Evolutionary conservation across 805 yeast species (phyloP), one percentile per base, ranked within the genome.

Genomic region (Candida boleticola): DNA sequence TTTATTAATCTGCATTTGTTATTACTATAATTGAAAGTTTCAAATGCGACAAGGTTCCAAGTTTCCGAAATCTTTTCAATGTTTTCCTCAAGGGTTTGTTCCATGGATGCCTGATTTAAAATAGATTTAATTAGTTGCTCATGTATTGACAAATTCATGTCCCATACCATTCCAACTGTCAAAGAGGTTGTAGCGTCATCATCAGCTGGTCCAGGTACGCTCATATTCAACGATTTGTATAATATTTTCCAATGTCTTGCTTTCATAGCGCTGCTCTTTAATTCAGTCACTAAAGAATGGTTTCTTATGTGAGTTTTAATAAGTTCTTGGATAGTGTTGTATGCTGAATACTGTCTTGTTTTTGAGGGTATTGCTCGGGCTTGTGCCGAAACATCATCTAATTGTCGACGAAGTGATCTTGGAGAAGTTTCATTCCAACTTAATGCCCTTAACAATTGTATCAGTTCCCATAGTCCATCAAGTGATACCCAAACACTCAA

Each of bases 71-170:
- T 77, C 2, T 61, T 53, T 1, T 50, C 51, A 5, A 92, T 55
- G 3, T 82, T 75, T 9, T 73, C 77, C 40, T 84, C 86, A 2
- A 92, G 64, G 0, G 77, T 67, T 44, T 75, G 70, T 54, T 92
- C 97, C 2, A 87, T 84, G 45, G 77, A 78, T 0, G 97, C 97
- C 43, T 74, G 77, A 1, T 70, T 68, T 2, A 87, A 50, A 0
- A 84, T 59, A 0, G 73, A 60, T 30, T 71, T 73, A 5, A 90
- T 63, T 0, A 55, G 45, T 1, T 49, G 48, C 35, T 75, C 78
- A 56, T 85, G 74, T 2, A 63, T 44, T 0, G 46, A 20, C 13
- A 85, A 56, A 31, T 81, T 64, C 34, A 89, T 58, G 29, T 71
- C 71, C 77, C 92, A 74, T 2, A 90, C 75, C 47, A 83, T 77